These are phyloP conservation scores for Podospora comata DNA, from an alignment of 495 filamentous ascomycete genomes.

Conservation along the genomic window DNA sequence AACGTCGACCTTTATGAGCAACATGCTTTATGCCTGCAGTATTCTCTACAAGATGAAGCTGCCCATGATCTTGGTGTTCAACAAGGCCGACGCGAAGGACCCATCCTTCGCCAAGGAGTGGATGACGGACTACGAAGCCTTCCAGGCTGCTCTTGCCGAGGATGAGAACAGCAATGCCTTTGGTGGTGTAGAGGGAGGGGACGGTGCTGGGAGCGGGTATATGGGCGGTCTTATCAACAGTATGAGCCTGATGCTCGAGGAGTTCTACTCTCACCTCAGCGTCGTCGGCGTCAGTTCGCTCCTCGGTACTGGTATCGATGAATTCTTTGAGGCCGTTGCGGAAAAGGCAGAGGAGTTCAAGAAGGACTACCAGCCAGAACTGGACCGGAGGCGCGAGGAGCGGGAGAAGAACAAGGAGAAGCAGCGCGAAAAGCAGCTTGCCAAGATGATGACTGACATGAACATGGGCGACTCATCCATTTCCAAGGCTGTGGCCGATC, in stretches of 20 bases:
- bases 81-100: slow-evolving; percentile 94
- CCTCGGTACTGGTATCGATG: slow-evolving; percentile 85
- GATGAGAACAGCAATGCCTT: slow-evolving; percentile 79
- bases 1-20: slow-evolving; percentile 96
- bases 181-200: slow-evolving; percentile 66
- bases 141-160: slow-evolving; percentile 76
- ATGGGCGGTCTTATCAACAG: slow-evolving; percentile 96
- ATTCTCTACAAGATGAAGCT: slow-evolving; percentile 98
- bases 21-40: slow-evolving; percentile 98
- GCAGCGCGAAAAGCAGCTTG: slow-evolving; percentile 72
- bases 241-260: slow-evolving; percentile 96
- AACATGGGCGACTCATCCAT: slow-evolving; percentile 51
- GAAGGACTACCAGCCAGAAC: slow-evolving; percentile 85
- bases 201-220: slow-evolving; percentile 77
- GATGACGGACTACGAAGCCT: slow-evolving; percentile 99
- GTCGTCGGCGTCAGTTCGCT: slow-evolving; percentile 91
- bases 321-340: slow-evolving; percentile 86
- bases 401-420: slow-evolving; percentile 69
- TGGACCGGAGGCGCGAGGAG: slow-evolving; percentile 73
- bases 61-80: slow-evolving; percentile 97
- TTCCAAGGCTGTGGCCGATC: slow-evolving; percentile 33
- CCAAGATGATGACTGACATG: slow-evolving; percentile 94
- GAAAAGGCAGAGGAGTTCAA: slow-evolving; percentile 88
- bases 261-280: slow-evolving; percentile 91
- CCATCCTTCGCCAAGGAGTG: slow-evolving; percentile 93